Base-by-base conservation (phyloP, 2,329 filamentous ascomycete genomes). In the Pseudopyricularia javanii region DNA sequence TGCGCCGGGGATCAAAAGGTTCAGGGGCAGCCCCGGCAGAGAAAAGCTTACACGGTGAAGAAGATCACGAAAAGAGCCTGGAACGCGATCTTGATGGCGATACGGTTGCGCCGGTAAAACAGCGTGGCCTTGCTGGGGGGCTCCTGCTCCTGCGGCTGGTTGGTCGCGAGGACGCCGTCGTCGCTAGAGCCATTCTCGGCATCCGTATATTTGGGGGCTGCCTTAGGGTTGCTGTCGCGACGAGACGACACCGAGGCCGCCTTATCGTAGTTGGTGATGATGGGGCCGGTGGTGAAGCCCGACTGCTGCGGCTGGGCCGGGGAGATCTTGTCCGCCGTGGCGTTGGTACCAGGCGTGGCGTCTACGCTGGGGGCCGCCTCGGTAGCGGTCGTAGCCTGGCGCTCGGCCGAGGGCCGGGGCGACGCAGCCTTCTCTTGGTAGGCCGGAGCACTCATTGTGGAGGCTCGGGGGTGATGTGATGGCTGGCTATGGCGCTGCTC, bases 1-100 rank as follows among this genome's bases (percentile, higher is more conserved):
- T 59, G 57, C 28, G 37, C 51, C n/a, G n/a, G 22, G 22, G 32
- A 28, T 43, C 32, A 17, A 32, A 30, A 32, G 22, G 17, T 32
- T 49, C 51, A 8, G 37, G 7, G 35, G 9, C 35, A 4, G 15
- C 35, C 11, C 1, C 9, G 33, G 17, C 3, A 37, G 47, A 14
- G 20, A 8, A n/a, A 24, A 34, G 30, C 49, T 33, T 50, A 50
- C 49, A 12, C 33, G 7, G 49, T 50, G 30, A 35, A 50, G 6
- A 50, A 34, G 22, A 28, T 30, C 12, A 34, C 14, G 17, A 50
- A 9, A 3, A 50, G 32, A 14, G 20, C 33, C 49, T 50, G 32
- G 15, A 50, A 35, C 20, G 15, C 20, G n/a, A 50, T 28, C 49
- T 22, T 50, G 49, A 34, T 24, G 22, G 22, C 33, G 14, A 26